Conservation (phyloP, 2,329 filamentous ascomycete species). For the Monosporascus sp. region DNA sequence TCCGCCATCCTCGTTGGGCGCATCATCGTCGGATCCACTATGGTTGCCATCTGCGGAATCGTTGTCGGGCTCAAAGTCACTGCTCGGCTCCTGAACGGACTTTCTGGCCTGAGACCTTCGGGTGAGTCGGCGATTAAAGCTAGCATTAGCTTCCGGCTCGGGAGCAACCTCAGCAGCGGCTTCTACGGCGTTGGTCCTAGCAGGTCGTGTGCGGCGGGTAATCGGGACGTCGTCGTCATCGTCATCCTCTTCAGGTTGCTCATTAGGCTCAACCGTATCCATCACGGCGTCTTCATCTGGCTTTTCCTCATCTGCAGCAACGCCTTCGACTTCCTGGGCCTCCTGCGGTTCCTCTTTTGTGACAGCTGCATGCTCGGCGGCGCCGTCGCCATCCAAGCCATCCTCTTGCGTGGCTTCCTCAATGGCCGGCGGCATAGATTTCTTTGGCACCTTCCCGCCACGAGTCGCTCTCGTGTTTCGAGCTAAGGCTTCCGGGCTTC, state of each 20-base stretch:
- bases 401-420: slow-evolving; percentile 52
- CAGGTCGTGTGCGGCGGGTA: slow-evolving; percentile 39
- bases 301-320: slow-evolving; percentile 24
- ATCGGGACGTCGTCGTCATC: slow-evolving; percentile 47
- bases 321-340: slow-evolving; percentile 28
- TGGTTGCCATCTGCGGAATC: slow-evolving; percentile 52
- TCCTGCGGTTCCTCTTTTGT: slow-evolving; percentile 18
- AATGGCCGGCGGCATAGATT: slow-evolving; percentile 40
- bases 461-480: slow-evolving; percentile 42
- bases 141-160: slow-evolving; percentile 20
- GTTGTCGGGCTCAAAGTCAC: slow-evolving; percentile 56
- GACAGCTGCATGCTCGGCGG: slow-evolving; percentile 24
- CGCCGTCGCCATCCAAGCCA: slow-evolving; percentile 27
- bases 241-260: slow-evolving; percentile 38
- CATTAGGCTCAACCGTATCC: slow-evolving; percentile 23
- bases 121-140: slow-evolving; percentile 42
- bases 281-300: slow-evolving; percentile 23
- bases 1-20: slow-evolving; percentile 30
- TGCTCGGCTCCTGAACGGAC: slow-evolving; percentile 48
- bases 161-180: slow-evolving; percentile 14
- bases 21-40: slow-evolving; percentile 30
- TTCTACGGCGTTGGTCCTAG: slow-evolving; percentile 12
- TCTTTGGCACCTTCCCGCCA: slow-evolving; percentile 46
- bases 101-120: slow-evolving; percentile 42
- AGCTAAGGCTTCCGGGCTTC: slow-evolving; percentile 48